These are phyloP conservation scores for Lasiodiplodia hormozganensis DNA, from an alignment of 2,329 filamentous ascomycete genomes.

Conservation along the genomic window DNA sequence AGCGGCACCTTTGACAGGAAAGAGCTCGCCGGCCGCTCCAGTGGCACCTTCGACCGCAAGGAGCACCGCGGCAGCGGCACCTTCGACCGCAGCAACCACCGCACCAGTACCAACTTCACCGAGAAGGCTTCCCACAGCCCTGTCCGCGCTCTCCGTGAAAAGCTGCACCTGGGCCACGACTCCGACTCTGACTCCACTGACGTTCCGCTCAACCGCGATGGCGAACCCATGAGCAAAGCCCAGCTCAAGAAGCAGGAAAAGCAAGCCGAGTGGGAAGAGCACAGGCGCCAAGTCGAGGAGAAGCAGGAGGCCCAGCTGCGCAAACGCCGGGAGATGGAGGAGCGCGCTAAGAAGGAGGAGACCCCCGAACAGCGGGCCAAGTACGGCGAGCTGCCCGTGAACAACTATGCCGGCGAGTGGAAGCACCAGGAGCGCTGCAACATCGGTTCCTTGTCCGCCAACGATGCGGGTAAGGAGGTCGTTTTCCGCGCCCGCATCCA, in stretches of 20 bases:
- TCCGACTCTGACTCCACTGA: slow-evolving; percentile 43
- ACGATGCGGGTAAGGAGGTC: slow-evolving; percentile 65
- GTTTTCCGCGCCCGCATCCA: slow-evolving; percentile 76
- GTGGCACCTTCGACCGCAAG: slow-evolving; percentile 40
- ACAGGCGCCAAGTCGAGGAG: slow-evolving; percentile 52
- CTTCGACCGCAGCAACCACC: slow-evolving; percentile 30
- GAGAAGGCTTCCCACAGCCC: slow-evolving; percentile 41
- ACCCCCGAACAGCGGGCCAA: slow-evolving; percentile 64
- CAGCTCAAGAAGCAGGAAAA: slow-evolving; percentile 58
- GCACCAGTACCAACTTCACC: slow-evolving; percentile 32
- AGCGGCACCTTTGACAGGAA: slow-evolving; percentile 40
- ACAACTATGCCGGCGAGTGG: slow-evolving; percentile 63
- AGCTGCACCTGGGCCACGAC: slow-evolving; percentile 45
- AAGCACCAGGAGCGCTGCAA: slow-evolving; percentile 56
- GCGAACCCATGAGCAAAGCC: slow-evolving; percentile 57
- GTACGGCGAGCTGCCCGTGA: slow-evolving; percentile 65
- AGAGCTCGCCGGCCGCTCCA: slow-evolving; percentile 39
- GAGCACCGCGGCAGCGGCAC: slow-evolving; percentile 34
- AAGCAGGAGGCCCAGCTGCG: slow-evolving; percentile 53
- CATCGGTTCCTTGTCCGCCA: slow-evolving; percentile 59
- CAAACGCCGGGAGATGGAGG: slow-evolving; percentile 56
- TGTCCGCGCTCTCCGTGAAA: slow-evolving; percentile 49
- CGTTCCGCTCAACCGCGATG: slow-evolving; percentile 55
- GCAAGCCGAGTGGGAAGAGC: slow-evolving; percentile 53
- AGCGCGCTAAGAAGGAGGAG: slow-evolving; percentile 59